Percentiles rank a stretch among this genome's conserved stretches.
These are phyloP conservation scores for Grigorovia jiainica DNA, from an alignment of 805 yeast genomes.

Conservation along the genomic window DNA sequence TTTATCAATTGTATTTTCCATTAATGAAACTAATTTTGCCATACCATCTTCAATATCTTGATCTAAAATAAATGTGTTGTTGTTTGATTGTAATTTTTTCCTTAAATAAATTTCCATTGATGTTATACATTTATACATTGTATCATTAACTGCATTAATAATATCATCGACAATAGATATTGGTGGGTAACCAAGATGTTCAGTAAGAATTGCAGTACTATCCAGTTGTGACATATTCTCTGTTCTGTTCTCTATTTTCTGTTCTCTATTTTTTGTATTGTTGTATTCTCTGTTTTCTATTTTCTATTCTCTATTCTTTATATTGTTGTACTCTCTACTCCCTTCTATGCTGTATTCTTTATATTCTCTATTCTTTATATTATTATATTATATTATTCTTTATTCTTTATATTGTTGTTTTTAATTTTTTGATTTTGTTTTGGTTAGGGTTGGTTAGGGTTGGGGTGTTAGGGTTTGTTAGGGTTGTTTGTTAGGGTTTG, in stretches of 20 bases:
- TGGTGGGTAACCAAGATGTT: constrained; percentile 81
- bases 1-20: constrained; percentile 67
- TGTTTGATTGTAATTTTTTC: constrained; percentile 6
- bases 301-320: too few species aligned
- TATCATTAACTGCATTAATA: constrained; percentile 76
- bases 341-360: background rate
- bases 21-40: constrained; percentile 64
- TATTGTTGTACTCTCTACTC: too few species aligned
- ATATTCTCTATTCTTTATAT: too few species aligned
- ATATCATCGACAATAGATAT: constrained; percentile 76
- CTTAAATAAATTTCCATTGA: constrained; percentile 62
- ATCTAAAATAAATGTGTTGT: constrained; percentile 14
- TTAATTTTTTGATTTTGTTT: background rate
- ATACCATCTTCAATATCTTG: constrained; percentile 68
- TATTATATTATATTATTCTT: background rate
- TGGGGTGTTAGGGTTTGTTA: too few species aligned
- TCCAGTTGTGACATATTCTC: constrained; percentile 28
- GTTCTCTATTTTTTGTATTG: too few species aligned
- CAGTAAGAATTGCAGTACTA: constrained; percentile 55
- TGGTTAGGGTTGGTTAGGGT: too few species aligned
- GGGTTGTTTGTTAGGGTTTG: too few species aligned
- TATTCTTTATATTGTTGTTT: background rate
- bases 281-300: too few species aligned
- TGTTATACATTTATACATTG: constrained; percentile 70
- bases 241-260: too few species aligned